Percentiles rank a stretch among this genome's conserved stretches.
phyloP scores from a whole-genome alignment of 306 rosid species.

The Lagenaria siceraria region DNA sequence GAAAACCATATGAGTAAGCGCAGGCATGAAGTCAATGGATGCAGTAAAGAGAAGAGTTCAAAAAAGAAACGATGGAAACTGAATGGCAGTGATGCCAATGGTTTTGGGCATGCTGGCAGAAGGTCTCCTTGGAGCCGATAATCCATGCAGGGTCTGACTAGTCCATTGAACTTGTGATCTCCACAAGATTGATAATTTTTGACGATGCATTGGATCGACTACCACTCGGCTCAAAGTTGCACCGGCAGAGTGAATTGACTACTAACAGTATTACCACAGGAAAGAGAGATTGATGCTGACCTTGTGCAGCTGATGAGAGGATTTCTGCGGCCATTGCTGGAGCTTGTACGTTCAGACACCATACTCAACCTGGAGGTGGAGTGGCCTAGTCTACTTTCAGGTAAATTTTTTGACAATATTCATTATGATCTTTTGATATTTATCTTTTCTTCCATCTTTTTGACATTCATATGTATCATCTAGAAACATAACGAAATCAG shows the following conservation, averaged over 20 bases:
- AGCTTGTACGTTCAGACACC: background rate
- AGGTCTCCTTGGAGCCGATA: constrained; percentile 17
- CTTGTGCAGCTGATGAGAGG: background rate
- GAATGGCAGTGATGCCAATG: constrained; percentile 12
- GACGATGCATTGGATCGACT: background rate
- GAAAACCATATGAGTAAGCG: constrained; percentile 18
- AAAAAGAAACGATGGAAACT: constrained; percentile 27
- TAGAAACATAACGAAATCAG: background rate
- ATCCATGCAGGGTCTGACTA: background rate
- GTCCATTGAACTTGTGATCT: background rate
- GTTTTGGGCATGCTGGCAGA: constrained; percentile 9
- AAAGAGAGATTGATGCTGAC: background rate
- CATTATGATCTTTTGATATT: background rate
- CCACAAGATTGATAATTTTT: background rate
- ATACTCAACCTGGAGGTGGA: constrained; percentile 1
- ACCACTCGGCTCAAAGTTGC: background rate
- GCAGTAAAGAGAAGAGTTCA: constrained; percentile 21
- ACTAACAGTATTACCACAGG: background rate
- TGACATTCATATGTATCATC: background rate
- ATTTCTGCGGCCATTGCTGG: background rate
- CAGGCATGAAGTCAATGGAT: constrained; percentile 26
- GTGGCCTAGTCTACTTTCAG: background rate
- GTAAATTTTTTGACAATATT: background rate
- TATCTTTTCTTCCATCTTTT: background rate
- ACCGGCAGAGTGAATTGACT: background rate